Base-by-base conservation (phyloP, 768 basidiomycete genomes). In the Termitomyces sp. region DNA sequence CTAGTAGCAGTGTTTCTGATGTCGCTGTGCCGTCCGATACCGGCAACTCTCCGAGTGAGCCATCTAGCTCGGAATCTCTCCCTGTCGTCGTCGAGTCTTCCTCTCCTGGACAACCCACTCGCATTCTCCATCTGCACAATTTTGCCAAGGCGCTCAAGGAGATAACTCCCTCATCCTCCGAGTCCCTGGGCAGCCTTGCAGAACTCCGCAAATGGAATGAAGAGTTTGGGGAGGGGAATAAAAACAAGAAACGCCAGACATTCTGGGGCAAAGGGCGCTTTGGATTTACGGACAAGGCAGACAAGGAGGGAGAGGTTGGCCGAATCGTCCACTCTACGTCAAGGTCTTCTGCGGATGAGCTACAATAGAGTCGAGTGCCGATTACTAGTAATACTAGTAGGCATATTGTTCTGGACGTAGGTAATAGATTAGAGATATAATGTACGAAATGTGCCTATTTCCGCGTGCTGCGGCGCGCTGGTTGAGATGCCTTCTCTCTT, bases 191-290 rank as follows among this genome's bases (percentile, higher is more conserved):
- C 47, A 89, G 82, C 48, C 81, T 92, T 34, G 74, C 85, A 1
- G 89, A 89, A 56, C 74, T 94, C 43, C 82, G 87, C 43, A 89
- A 87, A 73, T 95, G 92, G 92, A 95, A 96, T 59, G 90, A 95
- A 46, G 90, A 95, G 68, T 95, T 94, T 70, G 95, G 95, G 25
- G 94, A 96, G 69, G 93, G 92, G 5, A 74, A 82, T 17, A 81
- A 77, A 60, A 82, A 87, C 37, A 82, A 80, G 52, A 86, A 76
- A 60, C 82, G 82, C 37, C 80, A 82, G 64, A 84, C 86, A 64
- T 86, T 89, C 34, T 94, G 95, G 83, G 95, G 95, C 25, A 92
- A 88, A 65, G 92, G 86, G 57, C 80, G 81, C 46, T 98, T 98
- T 69, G 95, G 95, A 19, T 97, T 96, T 70, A 80, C 83, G 10